Base-by-base conservation (phyloP, 2,329 filamentous ascomycete genomes). In the Exophiala sp. region DNA sequence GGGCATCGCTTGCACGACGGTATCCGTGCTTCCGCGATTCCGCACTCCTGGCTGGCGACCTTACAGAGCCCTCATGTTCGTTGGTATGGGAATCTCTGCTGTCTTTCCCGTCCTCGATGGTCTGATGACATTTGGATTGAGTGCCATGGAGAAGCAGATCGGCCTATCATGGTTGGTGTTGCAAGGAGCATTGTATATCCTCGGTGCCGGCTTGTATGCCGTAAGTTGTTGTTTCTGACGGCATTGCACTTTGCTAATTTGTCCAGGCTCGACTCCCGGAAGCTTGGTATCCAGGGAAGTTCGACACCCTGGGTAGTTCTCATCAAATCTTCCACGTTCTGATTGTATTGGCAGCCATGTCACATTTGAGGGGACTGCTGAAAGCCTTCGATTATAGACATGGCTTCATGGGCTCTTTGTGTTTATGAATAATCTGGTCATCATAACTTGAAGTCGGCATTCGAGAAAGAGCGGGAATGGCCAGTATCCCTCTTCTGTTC, bases 251-350 rank as follows among this genome's bases (percentile, higher is more conserved):
- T 20, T 38, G 41, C 53, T 57, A 35, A 60, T 29, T 35, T 14
- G 20, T 4, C 42, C 52, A 88, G 84, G 78, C 82, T 49, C 85
- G 94, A 35, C 85, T 92, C 71, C 94, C 94, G 0, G 94, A 99
- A 74, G 80, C 89, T 55, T 83, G 80, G 65, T 81, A 75, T 41
- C 94, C 92, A 0, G 89, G 90, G 1, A 76, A 71, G 6, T 96
- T 92, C 66, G 94, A 99, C 71, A 88, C 96, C 47, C 88, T 88
- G 82, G 92, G 94, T 35, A 91, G 86, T 68, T 96, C 90, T 16
- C 94, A 99, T 71, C 94, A 99, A 73, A 87, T 99, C 60, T 99
- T 99, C 70, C 94, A 99, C 74, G 76, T 95, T 36, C 80, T 94
- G 60, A 91, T 99, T 24, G 77, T 97, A 12, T 71, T 91, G 57